These are phyloP conservation scores for Hygrophila difformis DNA, from an alignment of 257 asterid species.

Conservation along the genomic window DNA sequence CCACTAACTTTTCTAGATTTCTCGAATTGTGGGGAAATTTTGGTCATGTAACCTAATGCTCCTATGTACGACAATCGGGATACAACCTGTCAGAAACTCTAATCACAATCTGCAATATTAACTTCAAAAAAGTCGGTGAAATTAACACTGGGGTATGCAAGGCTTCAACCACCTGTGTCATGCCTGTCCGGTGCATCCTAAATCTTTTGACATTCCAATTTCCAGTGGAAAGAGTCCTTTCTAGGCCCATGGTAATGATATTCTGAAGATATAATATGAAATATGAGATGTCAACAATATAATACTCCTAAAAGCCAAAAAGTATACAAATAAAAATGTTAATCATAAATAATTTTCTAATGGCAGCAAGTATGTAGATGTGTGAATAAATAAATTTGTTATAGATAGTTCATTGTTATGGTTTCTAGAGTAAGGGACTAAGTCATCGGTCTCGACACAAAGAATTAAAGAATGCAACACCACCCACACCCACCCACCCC, in stretches of 20 bases:
- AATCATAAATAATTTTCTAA: no score
- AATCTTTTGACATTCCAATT: constrained; percentile 86
- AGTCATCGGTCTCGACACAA: no score
- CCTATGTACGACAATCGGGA: constrained; percentile 78
- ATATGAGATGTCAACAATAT: constrained; percentile 9
- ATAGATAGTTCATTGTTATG: no score
- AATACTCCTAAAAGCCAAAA: neutral
- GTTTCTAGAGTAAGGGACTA: no score
- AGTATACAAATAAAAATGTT: neutral
- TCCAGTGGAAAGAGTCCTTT: constrained; percentile 90
- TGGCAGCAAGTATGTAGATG: no score
- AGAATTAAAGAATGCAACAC: no score
- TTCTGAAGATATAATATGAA: constrained; percentile 21
- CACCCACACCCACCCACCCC: no score
- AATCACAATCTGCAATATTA: neutral
- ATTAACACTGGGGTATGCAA: neutral
- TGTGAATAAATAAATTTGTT: no score
- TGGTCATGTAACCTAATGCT: constrained; percentile 85
- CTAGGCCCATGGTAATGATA: constrained; percentile 55
- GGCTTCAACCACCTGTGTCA: constrained; percentile 69
- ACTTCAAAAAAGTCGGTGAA: no score
- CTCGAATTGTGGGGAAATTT: constrained; percentile 76
- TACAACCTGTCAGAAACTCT: constrained; percentile 38
- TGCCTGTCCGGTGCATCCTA: constrained; percentile 84
- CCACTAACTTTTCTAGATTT: constrained; percentile 98